phyloP scores from a whole-genome alignment of 768 basidiomycete species.

The Termitomyces sp. region DNA sequence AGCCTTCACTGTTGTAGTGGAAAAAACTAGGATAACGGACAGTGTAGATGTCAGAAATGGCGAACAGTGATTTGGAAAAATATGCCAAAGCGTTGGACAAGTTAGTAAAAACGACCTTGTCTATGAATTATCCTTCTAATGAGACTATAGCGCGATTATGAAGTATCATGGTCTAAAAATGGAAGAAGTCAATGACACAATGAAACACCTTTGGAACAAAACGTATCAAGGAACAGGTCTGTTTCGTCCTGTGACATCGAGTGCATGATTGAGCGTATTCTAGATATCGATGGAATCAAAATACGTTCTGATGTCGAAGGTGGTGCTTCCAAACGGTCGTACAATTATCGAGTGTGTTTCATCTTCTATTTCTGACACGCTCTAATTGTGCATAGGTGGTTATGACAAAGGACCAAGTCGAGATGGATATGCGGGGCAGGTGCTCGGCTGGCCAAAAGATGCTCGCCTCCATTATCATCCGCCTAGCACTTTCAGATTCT shows the following conservation, averaged over 20 bases:
- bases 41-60: constrained; percentile 91
- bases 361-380: constrained; percentile 3
- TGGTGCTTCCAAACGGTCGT: constrained; percentile 84
- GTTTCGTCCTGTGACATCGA: constrained; percentile 14
- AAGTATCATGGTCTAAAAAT: constrained; percentile 96
- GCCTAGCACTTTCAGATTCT: constrained; percentile 94
- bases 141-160: constrained; percentile 83
- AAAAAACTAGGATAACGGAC: neutral
- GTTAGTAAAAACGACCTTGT: constrained; percentile 40
- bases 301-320: constrained; percentile 94
- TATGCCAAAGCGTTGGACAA: constrained; percentile 96
- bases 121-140: neutral
- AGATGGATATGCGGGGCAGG: constrained; percentile 99
- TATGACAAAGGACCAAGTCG: constrained; percentile 98
- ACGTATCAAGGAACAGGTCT: constrained; percentile 97
- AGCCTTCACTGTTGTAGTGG: constrained; percentile 7
- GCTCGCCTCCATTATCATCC: constrained; percentile 96
- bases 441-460: constrained; percentile 99
- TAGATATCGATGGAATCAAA: constrained; percentile 97
- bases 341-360: constrained; percentile 84
- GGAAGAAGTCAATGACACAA: constrained; percentile 99
- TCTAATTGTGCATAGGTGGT: constrained; percentile 63
- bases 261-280: neutral
- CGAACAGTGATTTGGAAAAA: constrained; percentile 95
- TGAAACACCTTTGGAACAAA: constrained; percentile 97